Conservation (phyloP, 177 flowering plant species). For the Telopea speciosissima region DNA sequence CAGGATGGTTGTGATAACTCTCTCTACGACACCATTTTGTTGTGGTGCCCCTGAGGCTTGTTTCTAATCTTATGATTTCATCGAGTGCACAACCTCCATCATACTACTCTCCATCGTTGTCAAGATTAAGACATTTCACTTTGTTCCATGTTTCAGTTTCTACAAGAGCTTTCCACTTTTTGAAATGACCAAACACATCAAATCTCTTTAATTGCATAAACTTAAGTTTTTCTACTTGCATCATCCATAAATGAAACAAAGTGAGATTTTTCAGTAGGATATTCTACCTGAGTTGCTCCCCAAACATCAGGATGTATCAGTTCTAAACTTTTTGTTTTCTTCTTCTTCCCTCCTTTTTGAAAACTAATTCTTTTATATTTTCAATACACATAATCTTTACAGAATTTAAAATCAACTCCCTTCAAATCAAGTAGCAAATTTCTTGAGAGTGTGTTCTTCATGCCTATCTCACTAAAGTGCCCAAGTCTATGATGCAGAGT, state of each 20-base stretch:
- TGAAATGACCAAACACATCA: not conserved
- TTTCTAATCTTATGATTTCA: no score
- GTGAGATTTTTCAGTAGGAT: not conserved
- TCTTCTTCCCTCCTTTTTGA: not conserved
- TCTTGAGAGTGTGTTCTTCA: no score
- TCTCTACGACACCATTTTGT: not conserved
- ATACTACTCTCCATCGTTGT: not conserved
- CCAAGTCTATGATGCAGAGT: no score
- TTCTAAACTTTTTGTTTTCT: not conserved
- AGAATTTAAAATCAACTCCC: no score
- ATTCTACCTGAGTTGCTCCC: not conserved
- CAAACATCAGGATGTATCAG: not conserved
- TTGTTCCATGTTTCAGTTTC: not conserved
- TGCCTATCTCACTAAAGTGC: no score
- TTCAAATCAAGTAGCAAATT: no score
- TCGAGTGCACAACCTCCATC: not conserved
- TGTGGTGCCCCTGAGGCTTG: not conserved
- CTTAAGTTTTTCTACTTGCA: not conserved
- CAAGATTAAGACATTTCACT: not conserved
- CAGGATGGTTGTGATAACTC: not conserved
- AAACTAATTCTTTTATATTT: not conserved
- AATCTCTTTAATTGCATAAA: no score
- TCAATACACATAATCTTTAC: no score
- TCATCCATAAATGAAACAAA: not conserved
- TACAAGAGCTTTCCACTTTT: not conserved